Evolutionary conservation across 345 rosid genomes (phyloP).

Genomic region (Theobroma cacao): DNA sequence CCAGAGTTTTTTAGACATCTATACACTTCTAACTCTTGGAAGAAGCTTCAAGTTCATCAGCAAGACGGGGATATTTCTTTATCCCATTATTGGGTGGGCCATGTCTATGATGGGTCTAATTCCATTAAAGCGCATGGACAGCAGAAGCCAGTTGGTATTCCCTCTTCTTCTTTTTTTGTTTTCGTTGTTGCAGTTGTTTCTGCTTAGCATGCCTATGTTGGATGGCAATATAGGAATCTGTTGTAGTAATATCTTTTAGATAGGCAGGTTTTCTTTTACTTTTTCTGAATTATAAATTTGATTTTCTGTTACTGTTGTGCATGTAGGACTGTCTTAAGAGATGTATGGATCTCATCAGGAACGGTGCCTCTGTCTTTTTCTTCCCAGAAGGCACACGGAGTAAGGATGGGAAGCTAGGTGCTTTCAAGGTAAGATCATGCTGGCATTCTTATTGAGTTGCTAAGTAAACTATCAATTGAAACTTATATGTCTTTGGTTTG

Average conservation of each 20-base stretch:
- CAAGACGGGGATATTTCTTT: conserved; percentile 74
- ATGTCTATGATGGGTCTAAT: conserved; percentile 81
- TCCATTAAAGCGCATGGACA: conserved; percentile 90
- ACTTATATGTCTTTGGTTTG: not conserved
- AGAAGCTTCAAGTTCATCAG: conserved; percentile 87
- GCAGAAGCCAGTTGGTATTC: conserved; percentile 83
- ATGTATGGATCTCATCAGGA: conserved; percentile 73
- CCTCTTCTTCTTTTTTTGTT: not conserved
- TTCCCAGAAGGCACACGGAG: conserved; percentile 97
- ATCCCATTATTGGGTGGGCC: conserved; percentile 90
- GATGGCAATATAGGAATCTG: not conserved
- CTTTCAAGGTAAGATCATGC: conserved; percentile 69
- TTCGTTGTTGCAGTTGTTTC: not conserved
- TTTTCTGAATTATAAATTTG: conserved; percentile 5
- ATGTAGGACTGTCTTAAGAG: conserved; percentile 82
- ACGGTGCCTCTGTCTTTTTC: conserved; percentile 81
- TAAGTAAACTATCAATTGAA: not conserved
- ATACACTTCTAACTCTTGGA: conserved; percentile 78
- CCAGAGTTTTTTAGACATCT: conserved; percentile 91
- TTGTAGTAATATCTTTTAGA: not conserved
- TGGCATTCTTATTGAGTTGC: not conserved
- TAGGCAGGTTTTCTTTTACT: not conserved
- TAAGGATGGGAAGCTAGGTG: conserved; percentile 76
- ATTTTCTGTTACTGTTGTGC: conserved; percentile 16
- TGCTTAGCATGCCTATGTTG: not conserved